Evolutionary conservation across 1,284 basidiomycete species (phyloP).

Genomic region (Ceratobasidium sp.): DNA sequence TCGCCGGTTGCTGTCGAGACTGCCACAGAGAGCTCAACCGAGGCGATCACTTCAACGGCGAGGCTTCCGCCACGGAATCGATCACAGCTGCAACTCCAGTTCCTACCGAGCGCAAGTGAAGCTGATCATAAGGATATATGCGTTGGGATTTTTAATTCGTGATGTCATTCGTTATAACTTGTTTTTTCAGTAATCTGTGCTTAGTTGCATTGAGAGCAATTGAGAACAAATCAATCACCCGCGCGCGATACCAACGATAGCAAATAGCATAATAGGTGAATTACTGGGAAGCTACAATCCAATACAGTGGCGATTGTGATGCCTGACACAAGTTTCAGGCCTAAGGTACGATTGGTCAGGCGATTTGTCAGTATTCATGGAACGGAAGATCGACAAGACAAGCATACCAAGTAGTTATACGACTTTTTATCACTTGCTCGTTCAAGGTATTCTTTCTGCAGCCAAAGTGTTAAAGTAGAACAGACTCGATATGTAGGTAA

Average conservation of each 20-base stretch:
- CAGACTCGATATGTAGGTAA: not conserved
- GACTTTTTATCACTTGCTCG: slow-evolving; percentile 80
- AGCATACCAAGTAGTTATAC: slow-evolving; percentile 74
- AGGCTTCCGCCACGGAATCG: not conserved
- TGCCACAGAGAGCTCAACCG: not conserved
- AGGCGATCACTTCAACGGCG: not conserved
- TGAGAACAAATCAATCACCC: no score
- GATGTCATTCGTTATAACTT: no score
- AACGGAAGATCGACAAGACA: not conserved
- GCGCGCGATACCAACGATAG: no score
- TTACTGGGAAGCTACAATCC: no score
- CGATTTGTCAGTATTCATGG: not conserved
- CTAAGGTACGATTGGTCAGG: not conserved
- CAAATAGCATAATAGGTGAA: no score
- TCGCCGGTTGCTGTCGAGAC: not conserved
- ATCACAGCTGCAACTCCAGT: not conserved
- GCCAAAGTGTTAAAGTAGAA: slow-evolving; percentile 23
- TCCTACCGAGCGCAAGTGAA: no score
- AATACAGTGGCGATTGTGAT: no score
- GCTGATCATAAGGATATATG: no score
- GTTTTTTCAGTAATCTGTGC: no score
- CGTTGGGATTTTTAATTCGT: no score
- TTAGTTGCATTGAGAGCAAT: no score
- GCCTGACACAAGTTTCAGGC: not conserved
- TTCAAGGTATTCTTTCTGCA: slow-evolving; percentile 79